Base-by-base conservation (phyloP, 2,329 filamentous ascomycete species). In the Colletotrichum tanaceti region DNA sequence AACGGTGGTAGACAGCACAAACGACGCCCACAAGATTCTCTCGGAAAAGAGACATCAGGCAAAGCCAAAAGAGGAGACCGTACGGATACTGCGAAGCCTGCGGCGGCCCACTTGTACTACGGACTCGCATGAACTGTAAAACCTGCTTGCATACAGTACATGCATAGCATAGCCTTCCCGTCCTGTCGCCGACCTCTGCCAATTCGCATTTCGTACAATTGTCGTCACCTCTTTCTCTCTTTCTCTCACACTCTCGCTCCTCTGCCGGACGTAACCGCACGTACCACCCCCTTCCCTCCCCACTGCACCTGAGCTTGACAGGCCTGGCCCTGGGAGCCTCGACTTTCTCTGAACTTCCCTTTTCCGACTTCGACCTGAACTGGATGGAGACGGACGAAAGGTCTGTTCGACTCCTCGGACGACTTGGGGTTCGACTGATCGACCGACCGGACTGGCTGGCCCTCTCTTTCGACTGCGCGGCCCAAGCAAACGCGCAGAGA, bases 111-210 rank as follows among this genome's bases (percentile, higher is more conserved):
- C 32, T 35, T 9, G 32, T 9, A 10, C 54, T 55, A 24, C 58
- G 46, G 58, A 58, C 64, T 67, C 67, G 64, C 67, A 70, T 70
- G 67, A 70, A 70, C 67, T 49, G 41, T 53, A 63, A 70, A 70
- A 70, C 67, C 58, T 70, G 67, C 67, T 70, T 70, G 67, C 67
- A 70, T 68, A 49, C 57, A 58, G 9, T 49, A 67, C 41, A 38
- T 69, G 47, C 63, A 55, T 61, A 52, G 66, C 55, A 61, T 61
- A 65, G 50, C 50, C 62, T 57, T 69, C 49, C 66, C 50, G 66
- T 47, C 50, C 57, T 69, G 61, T 68, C 46, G 52, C 46, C 39
- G 24, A 7, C 35, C 43, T 54, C 54, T 38, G 65, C 55, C 53
- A 62, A 69, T 69, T 61, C 66, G 57, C 39, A 66, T 69, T 69